Base-by-base conservation (phyloP, 2,329 filamentous ascomycete species). In the Venturia carpophila region DNA sequence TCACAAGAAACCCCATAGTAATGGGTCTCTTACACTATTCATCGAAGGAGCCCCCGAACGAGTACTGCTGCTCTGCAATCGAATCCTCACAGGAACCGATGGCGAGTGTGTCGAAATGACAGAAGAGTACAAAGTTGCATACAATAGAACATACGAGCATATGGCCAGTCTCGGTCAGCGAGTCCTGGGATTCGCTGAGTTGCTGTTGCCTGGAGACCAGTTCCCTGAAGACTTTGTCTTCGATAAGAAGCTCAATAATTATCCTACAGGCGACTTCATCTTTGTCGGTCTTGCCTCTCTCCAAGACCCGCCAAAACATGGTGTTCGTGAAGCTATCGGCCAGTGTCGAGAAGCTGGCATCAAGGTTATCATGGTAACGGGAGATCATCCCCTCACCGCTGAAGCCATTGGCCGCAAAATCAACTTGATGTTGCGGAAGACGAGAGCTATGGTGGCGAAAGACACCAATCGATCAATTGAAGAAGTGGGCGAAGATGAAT, bases 251-350 rank as follows among this genome's bases (percentile, higher is more conserved):
- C 9, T 47, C 41, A 41, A 47, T 9, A 65, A 65, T 19, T 60
- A 65, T 62, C 52, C 55, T 41, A 10, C 21, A 5, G 17, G 55
- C 17, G 80, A 84, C 41, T 83, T 96, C 41, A 83, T 81, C 3
- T 89, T 95, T 67, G 83, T 90, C 19, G 92, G 92, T 21, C 82
- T 96, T 11, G 87, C 89, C 61, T 91, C 90, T 65, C 88, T 96
- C 68, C 93, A 94, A 73, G 91, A 96, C 69, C 91, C 91, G 5
- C 91, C 91, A 64, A 89, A 91, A 1, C 84, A 86, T 1, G 91
- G 95, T 76, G 91, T 91, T 0, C 88, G 87, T 30, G 82, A 73
- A 47, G 77, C 78, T 13, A 78, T 80, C 61, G 73, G 72, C 30
- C 73, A 76, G 64, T 80, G 78, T 47, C 77, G 79, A 66, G 71